Evolutionary conservation across 2,329 filamentous ascomycete species (phyloP).

Genomic region (Aureobasidium uvarum): DNA sequence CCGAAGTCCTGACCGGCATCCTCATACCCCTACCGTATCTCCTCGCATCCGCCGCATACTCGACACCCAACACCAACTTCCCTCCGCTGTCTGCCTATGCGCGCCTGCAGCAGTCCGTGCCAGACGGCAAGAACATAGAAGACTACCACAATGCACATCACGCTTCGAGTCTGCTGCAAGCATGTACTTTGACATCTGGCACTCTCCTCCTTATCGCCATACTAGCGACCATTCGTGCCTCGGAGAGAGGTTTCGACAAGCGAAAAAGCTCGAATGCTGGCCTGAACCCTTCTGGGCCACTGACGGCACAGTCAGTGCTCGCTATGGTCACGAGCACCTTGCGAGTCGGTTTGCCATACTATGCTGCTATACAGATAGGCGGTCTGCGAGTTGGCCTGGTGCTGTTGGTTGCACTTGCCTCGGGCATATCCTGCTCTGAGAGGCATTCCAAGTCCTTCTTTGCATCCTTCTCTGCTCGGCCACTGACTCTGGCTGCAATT

Average conservation of each 20-base stretch:
- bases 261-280: conserved; percentile 34
- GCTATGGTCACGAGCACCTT: conserved; percentile 27
- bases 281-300: neutral
- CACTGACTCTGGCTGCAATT: conserved; percentile 40
- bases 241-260: conserved; percentile 35
- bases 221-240: conserved; percentile 38
- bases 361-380: conserved; percentile 56
- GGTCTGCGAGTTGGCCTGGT: conserved; percentile 54
- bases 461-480: conserved; percentile 38
- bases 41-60: conserved; percentile 49
- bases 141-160: conserved; percentile 7
- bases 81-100: conserved; percentile 37
- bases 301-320: neutral
- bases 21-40: conserved; percentile 52
- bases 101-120: conserved; percentile 34
- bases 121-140: conserved; percentile 29
- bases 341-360: conserved; percentile 51
- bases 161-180: conserved; percentile 42
- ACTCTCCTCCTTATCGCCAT: conserved; percentile 49
- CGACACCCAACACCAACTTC: conserved; percentile 33
- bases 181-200: conserved; percentile 48
- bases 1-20: conserved; percentile 52
- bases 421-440: conserved; percentile 43
- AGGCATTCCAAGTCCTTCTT: conserved; percentile 22
- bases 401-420: conserved; percentile 49